phyloP scores from a whole-genome alignment of 805 yeast genomes.

The Saturnispora zaruensis region DNA sequence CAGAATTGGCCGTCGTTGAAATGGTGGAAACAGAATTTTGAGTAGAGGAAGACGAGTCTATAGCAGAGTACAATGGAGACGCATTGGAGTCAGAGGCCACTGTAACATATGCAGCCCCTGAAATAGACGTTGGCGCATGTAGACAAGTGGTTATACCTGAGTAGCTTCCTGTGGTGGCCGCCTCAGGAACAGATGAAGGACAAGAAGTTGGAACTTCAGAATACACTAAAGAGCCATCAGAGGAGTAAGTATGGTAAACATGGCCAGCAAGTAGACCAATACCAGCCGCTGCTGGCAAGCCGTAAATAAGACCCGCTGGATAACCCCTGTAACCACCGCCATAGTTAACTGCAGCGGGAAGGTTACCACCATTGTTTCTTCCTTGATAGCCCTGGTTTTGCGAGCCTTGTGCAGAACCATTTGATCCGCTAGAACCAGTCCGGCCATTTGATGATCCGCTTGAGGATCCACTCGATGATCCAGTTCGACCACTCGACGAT shows the following conservation, averaged over 20 bases:
- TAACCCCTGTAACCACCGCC: conserved; percentile 5
- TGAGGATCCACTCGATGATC: background rate
- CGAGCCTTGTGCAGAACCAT: conserved; percentile 4
- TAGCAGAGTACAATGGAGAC: conserved; percentile 24
- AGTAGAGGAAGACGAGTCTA: conserved; percentile 21
- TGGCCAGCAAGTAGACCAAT: conserved; percentile 7
- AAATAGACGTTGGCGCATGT: background rate
- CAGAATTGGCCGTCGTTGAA: conserved; percentile 2
- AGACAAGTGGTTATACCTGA: conserved; percentile 8
- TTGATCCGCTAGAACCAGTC: background rate
- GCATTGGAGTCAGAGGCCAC: conserved; percentile 10
- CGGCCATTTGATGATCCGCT: background rate
- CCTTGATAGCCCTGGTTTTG: conserved; percentile 1
- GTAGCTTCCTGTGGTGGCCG: conserved; percentile 3
- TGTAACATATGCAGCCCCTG: conserved; percentile 5
- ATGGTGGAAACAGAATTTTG: conserved; percentile 12
- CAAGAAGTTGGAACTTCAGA: conserved; percentile 13
- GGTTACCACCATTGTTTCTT: conserved; percentile 16
- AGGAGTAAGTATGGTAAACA: conserved; percentile 12
- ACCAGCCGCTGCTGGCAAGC: conserved; percentile 11
- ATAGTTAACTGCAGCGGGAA: conserved; percentile 6
- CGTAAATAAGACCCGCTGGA: conserved; percentile 12
- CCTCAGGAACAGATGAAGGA: background rate
- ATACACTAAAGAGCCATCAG: conserved; percentile 8
- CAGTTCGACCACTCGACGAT: conserved; percentile 1